Evolutionary conservation across 768 basidiomycete genomes (phyloP), one percentile per base, ranked within the genome.

Genomic region (Stropharia rugosoannulata): DNA sequence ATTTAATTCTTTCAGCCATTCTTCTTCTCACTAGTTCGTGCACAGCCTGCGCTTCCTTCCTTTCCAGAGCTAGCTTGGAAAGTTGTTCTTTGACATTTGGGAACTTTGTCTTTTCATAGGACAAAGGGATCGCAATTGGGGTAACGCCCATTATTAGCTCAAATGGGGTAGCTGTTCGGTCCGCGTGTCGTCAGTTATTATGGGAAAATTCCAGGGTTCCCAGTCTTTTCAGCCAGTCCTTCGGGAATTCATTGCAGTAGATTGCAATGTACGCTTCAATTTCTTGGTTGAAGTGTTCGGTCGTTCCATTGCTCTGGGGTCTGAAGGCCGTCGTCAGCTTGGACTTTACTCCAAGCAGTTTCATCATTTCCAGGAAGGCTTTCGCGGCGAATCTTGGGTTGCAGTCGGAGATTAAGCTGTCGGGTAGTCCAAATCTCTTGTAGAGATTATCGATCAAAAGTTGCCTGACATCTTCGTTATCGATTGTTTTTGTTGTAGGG

Each of bases 1-100:
- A 70, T 25, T 73, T 70, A 1, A 73, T 72, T 0, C 65, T 74
- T 2, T 70, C 68, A 1, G 42, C 62, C 10, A 56, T 46, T 1
- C 47, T 32, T 53, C 7, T 16, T 61, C 59, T 55, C 25, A 25
- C 58, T 12, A 56, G 51, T 54, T 59, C 48, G 29, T 67, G 61
- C 29, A 59, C 63, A 0, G 58, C 54, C 1, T 62, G 11, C 1
- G 64, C 62, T 52, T 63, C 57, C 15, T 60, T 44, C 41, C 56
- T 13, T 11, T 51, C 53, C 15, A 46, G 15, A 3, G 48, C 8
- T 0, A 64, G 42, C 2, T n/a, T 39, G 12, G 58, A 37, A 1
- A 62, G 11, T 25, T 47, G 16, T 11, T 54, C 51, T 48, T 61
- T 44, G 0, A 49, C 38, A 0, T 46, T 38, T 0, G 50, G 56